Conservation (phyloP, 2,329 filamentous ascomycete genomes). For the Pestalotiopsis sp. region DNA sequence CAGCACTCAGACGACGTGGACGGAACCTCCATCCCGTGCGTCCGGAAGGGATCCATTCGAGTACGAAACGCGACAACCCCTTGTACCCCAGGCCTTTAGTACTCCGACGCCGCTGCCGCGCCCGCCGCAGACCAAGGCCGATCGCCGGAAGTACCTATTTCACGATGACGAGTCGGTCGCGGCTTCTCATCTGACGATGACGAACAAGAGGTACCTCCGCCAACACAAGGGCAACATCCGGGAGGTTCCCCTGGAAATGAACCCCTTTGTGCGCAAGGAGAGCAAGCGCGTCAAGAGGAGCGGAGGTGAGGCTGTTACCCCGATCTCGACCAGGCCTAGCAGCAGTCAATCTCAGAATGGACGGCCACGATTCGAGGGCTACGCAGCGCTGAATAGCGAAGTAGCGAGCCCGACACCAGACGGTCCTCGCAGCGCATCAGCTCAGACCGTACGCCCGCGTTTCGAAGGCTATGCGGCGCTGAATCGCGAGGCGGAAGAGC, state of each 20-base stretch:
- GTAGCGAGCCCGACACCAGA: neutral
- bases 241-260: constrained; percentile 11
- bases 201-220: constrained; percentile 17
- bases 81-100: neutral
- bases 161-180: constrained; percentile 18
- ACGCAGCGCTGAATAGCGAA: neutral
- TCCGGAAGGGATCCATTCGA: neutral
- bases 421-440: neutral
- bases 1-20: neutral
- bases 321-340: neutral
- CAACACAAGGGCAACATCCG: constrained; percentile 13
- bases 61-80: neutral
- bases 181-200: constrained; percentile 12
- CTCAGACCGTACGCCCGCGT: neutral
- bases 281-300: neutral
- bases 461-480: neutral
- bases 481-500: neutral
- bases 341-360: neutral
- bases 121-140: constrained; percentile 4
- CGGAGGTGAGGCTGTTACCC: neutral
- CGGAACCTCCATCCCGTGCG: neutral
- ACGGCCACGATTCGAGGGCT: neutral
- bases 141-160: constrained; percentile 12
- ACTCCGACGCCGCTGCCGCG: neutral
- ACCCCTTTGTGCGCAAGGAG: constrained; percentile 14